Base-by-base conservation (phyloP, 768 basidiomycete genomes). In the Tubosaeta sp. region DNA sequence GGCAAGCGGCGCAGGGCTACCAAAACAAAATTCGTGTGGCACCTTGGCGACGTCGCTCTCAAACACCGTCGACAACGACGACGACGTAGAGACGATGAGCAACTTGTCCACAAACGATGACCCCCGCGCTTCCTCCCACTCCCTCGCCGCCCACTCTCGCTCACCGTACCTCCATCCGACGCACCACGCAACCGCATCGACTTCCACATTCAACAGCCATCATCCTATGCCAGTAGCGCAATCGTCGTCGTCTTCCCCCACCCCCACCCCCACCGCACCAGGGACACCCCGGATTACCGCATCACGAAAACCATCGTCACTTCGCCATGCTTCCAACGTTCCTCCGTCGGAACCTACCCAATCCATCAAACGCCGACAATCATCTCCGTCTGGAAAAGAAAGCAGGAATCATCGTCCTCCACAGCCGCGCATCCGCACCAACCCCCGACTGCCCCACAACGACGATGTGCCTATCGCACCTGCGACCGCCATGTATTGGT, bases 401-500 rank as follows among this genome's bases (percentile, higher is more conserved):
- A 33, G 43, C 22, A 65, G 61, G 16, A 49, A 8, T 13, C 7
- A 16, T 16, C 63, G 61, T 17, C 9, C 0, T 29, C 0, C 61
- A 68, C 14, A 71, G 52, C 73, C 64, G 27, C 75, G 72, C 35
- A 58, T 70, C n/a, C 74, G 79, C 12, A 67, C 69, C 17, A 79
- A 69, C 6, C 87, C 88, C 2, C 78, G 77, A 19, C 64, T 89
- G 11, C 83, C 85, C 1, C 78, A 86, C 58, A 79, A 76, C 47
- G 77, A 79, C 61, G 77, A 86, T 38, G 80, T 74, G 6, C 74
- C 79, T 46, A 72, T 72, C 32, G 84, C 81, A 0, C 83, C 91
- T 1, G 80, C 86, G 46, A 88, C 89, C 1, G 72, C 78, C 34
- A 89, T 91, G 85, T 85, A 93, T 66, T 93, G 91, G 91, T 87